These are phyloP conservation scores for Hypericum perforatum DNA, from an alignment of 345 rosid genomes.

Conservation along the genomic window DNA sequence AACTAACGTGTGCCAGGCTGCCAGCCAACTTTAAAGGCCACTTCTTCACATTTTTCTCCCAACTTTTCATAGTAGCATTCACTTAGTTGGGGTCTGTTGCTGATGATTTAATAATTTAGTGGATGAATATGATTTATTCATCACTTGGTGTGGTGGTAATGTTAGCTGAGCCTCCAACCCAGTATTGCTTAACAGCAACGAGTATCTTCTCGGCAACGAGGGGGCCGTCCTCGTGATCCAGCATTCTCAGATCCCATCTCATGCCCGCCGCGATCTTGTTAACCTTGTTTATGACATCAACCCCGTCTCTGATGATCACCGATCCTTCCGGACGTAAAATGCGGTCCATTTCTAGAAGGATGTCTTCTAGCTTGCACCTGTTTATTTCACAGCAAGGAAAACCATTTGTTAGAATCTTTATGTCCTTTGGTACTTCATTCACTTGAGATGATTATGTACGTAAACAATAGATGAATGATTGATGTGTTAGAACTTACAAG, in stretches of 20 bases:
- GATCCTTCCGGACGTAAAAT: slow-evolving; percentile 85
- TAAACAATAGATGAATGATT: slow-evolving; percentile 3
- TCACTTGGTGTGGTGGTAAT: slow-evolving; percentile 43
- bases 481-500: slow-evolving; percentile 26
- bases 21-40: too few species aligned
- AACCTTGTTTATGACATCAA: slow-evolving; percentile 66
- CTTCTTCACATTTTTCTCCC: too few species aligned
- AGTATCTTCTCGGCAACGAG: slow-evolving; percentile 78
- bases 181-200: slow-evolving; percentile 68
- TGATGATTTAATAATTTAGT: too few species aligned
- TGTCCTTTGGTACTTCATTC: too few species aligned
- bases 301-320: slow-evolving; percentile 71
- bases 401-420: too few species aligned
- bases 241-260: slow-evolving; percentile 87
- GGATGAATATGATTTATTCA: slow-evolving; percentile 11
- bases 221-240: slow-evolving; percentile 97
- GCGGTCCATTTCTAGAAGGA: slow-evolving; percentile 86
- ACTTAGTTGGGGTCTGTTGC: too few species aligned
- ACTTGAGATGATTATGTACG: too few species aligned
- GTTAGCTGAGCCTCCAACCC: slow-evolving; percentile 45
- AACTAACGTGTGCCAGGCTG: too few species aligned
- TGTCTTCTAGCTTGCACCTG: slow-evolving; percentile 79
- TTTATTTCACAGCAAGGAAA: not conserved
- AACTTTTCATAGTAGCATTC: too few species aligned
- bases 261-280: slow-evolving; percentile 60